Evolutionary conservation across 2,329 filamentous ascomycete species (phyloP), one percentile per base, ranked within the genome.

Genomic region (Coniella vitis): DNA sequence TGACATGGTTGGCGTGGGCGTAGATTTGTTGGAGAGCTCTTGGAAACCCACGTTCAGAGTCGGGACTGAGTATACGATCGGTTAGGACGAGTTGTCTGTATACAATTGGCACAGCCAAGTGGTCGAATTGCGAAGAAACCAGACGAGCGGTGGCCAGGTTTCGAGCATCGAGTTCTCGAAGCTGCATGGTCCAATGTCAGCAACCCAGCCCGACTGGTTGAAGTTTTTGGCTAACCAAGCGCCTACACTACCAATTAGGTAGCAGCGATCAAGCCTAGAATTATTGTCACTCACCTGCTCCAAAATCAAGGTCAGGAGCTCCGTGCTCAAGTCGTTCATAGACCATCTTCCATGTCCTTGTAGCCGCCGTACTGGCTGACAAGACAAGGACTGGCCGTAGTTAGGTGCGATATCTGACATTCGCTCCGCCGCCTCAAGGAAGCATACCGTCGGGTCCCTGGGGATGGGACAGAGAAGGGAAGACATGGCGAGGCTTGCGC

Each of bases 281-380:
- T 17, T 8, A 10, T 4, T 2, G 14, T 13, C 7, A 51, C 46
- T 12, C 60, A 73, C 71, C 58, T 71, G 63, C 55, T 69, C 56
- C 21, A 72, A 62, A 31, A 74, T 65, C 34, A 73, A 58, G 45
- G 60, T 55, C n/a, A 73, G 43, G 14, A 74, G 57, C 58, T 74
- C 71, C 4, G 68, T 63, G 56, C 68, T 72, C 16, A 74, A 63
- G 45, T 63, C 57, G 45, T 64, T 54, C 17, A 69, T 54, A 9
- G 61, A 64, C 55, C 59, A 61, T 45, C 37, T 56, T 25, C 47
- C 54, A 37, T 41, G 38, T 45, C 49, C 25, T 46, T 31, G 25
- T 41, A 32, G 45, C 10, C 7, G 19, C 17, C 47, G 42, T 42
- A 25, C 51, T 20, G 35, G 45, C 34, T 12, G 16, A 3, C 29